Base-by-base conservation (phyloP, 2,329 filamentous ascomycete genomes). In the Paecilomyces sp. region DNA sequence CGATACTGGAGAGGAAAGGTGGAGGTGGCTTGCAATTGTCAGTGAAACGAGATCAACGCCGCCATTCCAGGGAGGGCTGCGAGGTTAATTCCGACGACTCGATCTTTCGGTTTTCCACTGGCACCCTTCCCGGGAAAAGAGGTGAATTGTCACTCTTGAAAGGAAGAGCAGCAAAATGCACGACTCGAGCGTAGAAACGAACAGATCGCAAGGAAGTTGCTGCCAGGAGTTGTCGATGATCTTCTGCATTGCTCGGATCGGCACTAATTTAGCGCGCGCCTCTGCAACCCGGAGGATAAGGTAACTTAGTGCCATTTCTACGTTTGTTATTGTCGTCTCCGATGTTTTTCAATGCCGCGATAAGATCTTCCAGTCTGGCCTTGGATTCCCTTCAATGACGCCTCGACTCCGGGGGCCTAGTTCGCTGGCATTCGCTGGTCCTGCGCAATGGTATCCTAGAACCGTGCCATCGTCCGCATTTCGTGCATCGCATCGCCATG, bases 401-500 rank as follows among this genome's bases (percentile, higher is more conserved):
- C 61, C 63, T 58, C 59, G 58, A 63, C 57, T 62, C 18, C 55
- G 53, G 11, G 30, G 47, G 47, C 58, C 54, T 56, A 59, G 61
- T 58, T 63, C 60, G 51, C 57, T 41, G 51, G 58, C 60, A 57
- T 67, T 65, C 64, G 62, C 62, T 55, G 60, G 41, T 56, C 63
- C 24, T 61, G 62, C 60, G 25, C 61, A 18, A 55, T 59, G 33
- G 22, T 57, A 52, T 58, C 56, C 60, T 63, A 64, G 61, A 61
- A 60, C n/a, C 51, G 60, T 56, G 58, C 59, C 9, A 55, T 60
- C 51, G 54, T 54, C 33, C 33, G 55, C 62, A 57, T 56, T 59
- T 59, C 62, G 57, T 15, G 58, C 61, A 57, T 61, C 56, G 31
- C 61, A 62, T 60, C 66, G 66, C 47, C 65, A 68, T 67, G 66